These are phyloP conservation scores for Skeletonema costatum DNA, from an alignment of 108 stramenopile genomes.

Conservation along the genomic window DNA sequence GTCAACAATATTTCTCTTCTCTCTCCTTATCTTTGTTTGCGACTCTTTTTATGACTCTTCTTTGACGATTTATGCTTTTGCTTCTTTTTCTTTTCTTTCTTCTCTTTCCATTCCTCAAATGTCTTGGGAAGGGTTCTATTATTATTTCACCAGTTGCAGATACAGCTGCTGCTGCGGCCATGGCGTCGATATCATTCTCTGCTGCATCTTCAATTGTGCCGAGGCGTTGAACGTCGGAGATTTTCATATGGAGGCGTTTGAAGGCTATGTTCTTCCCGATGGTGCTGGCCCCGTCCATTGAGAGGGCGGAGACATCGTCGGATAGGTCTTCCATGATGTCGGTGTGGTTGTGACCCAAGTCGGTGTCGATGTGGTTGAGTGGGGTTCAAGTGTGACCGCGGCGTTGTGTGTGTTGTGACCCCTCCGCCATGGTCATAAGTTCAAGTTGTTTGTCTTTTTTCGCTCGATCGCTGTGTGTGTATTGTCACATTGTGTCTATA, in stretches of 20 bases:
- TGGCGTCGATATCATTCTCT: neutral
- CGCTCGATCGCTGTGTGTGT: too few species aligned
- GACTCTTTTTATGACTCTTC: slow-evolving; percentile 21
- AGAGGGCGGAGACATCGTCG: slow-evolving; percentile 45
- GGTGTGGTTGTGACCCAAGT: too few species aligned
- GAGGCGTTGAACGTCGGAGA: slow-evolving; percentile 9
- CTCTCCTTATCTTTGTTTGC: slow-evolving; percentile 3
- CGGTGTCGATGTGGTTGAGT: too few species aligned
- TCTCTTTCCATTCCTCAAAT: slow-evolving; percentile 16
- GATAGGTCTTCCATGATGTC: neutral
- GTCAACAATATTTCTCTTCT: neutral
- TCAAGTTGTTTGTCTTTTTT: too few species aligned
- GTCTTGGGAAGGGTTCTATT: slow-evolving; percentile 11
- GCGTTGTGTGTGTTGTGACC: too few species aligned
- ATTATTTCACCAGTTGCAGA: neutral
- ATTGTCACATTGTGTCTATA: too few species aligned
- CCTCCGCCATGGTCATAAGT: too few species aligned
- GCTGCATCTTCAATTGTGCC: slow-evolving; percentile 14
- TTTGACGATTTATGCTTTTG: slow-evolving; percentile 23
- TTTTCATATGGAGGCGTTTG: neutral
- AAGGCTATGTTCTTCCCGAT: slow-evolving; percentile 6
- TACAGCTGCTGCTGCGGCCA: too few species aligned
- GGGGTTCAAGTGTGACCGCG: too few species aligned
- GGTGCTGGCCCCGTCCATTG: slow-evolving; percentile 38
- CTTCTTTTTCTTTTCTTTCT: slow-evolving; percentile 26